phyloP scores from a whole-genome alignment of 1,284 basidiomycete genomes.

The Fomitopsis pinicola region DNA sequence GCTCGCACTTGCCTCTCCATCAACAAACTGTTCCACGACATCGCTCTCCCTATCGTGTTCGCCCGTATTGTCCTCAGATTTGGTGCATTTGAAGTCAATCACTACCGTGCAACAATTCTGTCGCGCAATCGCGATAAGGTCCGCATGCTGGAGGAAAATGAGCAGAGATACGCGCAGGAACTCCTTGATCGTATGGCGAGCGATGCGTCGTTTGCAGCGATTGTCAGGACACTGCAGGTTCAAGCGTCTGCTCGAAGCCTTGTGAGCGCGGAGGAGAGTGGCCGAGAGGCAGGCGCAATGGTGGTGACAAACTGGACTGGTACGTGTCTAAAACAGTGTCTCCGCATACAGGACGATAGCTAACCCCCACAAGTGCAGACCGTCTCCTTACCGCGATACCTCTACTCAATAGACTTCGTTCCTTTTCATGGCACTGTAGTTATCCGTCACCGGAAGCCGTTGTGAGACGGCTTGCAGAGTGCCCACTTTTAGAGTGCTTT shows the following conservation, averaged over 20 bases:
- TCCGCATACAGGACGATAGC: no score
- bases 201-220: not conserved
- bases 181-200: not conserved
- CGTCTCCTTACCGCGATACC: not conserved
- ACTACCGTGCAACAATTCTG: no score
- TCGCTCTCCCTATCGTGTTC: not conserved
- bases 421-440: not conserved
- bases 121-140: not conserved
- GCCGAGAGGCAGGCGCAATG: not conserved
- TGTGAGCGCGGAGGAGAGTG: not conserved
- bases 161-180: not conserved
- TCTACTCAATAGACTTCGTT: not conserved
- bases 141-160: not conserved
- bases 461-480: not conserved
- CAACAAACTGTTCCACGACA: not conserved
- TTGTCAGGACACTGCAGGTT: not conserved
- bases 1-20: not conserved
- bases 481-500: not conserved
- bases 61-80: not conserved
- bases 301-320: not conserved
- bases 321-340: not conserved
- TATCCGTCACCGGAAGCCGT: not conserved
- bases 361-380: not conserved
- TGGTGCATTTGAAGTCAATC: not conserved
- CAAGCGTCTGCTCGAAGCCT: not conserved